Conservation (phyloP, 2,329 filamentous ascomycete species). For the Elsinoe perseae region DNA sequence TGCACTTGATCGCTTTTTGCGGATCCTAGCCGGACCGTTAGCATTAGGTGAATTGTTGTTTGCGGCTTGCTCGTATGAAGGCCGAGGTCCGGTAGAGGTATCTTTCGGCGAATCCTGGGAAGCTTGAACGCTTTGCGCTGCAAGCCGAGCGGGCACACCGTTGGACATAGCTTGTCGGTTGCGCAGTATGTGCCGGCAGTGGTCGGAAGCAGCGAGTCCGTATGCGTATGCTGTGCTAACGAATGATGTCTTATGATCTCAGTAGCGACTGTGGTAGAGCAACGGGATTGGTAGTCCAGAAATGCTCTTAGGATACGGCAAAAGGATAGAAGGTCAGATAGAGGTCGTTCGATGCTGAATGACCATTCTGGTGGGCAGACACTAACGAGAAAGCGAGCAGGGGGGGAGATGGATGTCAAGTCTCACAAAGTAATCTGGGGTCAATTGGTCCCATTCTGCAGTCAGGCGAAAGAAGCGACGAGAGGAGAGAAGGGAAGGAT, state of each 20-base stretch:
- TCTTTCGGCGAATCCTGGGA: background rate
- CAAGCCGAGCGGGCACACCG: background rate
- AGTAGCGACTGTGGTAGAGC: constrained; percentile 12
- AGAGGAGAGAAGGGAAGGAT: constrained; percentile 1
- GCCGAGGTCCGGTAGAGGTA: background rate
- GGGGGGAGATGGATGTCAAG: background rate
- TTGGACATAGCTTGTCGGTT: constrained; percentile 10
- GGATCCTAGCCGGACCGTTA: constrained; percentile 4
- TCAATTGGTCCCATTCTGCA: background rate
- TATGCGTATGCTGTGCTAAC: background rate
- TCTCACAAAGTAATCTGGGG: background rate
- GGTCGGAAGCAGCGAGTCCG: background rate
- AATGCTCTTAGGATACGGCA: background rate
- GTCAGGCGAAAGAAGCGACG: background rate
- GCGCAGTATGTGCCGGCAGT: background rate
- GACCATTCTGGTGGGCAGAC: background rate
- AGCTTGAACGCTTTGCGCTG: background rate
- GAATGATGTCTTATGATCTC: background rate
- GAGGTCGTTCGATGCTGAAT: background rate
- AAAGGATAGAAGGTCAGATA: background rate
- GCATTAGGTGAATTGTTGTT: background rate
- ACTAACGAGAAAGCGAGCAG: background rate
- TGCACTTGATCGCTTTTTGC: constrained; percentile 14
- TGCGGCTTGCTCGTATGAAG: background rate
- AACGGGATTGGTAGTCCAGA: background rate